phyloP scores from a whole-genome alignment of 768 basidiomycete genomes.

The Cystofilobasidium bisporidii region DNA sequence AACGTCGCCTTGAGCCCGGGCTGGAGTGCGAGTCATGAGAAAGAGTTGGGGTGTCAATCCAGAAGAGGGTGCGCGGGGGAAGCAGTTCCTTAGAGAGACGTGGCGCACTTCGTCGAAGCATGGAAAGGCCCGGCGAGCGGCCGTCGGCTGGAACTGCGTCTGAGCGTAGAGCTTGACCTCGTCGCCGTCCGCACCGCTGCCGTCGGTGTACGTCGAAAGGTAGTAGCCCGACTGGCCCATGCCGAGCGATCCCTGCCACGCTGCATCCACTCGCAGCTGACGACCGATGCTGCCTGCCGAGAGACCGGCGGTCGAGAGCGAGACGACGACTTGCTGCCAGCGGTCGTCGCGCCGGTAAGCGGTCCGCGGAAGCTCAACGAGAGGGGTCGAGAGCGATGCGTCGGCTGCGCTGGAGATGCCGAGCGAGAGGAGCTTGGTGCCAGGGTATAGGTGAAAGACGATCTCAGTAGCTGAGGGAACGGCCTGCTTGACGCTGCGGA shows the following conservation, averaged over 20 bases:
- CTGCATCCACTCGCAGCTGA: constrained; percentile 46
- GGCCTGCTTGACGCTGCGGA: constrained; percentile 39
- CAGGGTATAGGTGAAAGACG: too few species aligned
- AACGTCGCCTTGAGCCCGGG: constrained; percentile 74
- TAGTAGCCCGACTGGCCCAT: constrained; percentile 47
- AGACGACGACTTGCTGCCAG: constrained; percentile 58
- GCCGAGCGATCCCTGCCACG: constrained; percentile 58
- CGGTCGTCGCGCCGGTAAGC: constrained; percentile 48
- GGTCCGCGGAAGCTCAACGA: constrained; percentile 49
- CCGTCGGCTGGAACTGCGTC: constrained; percentile 8
- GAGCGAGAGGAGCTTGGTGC: too few species aligned
- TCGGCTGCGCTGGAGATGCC: constrained; percentile 43
- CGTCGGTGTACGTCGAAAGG: constrained; percentile 39
- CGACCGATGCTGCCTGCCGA: constrained; percentile 27
- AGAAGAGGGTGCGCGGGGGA: too few species aligned
- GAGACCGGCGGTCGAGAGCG: too few species aligned
- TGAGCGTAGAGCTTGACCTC: not conserved
- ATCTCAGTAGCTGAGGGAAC: too few species aligned
- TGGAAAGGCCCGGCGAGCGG: constrained; percentile 7
- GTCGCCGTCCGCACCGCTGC: constrained; percentile 45
- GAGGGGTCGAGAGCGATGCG: constrained; percentile 53
- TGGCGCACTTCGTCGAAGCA: constrained; percentile 20
- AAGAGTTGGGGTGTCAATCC: too few species aligned
- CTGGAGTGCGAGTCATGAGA: too few species aligned
- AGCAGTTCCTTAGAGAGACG: too few species aligned